phyloP scores from a whole-genome alignment of 495 filamentous ascomycete species.

The Tricharina praecox region DNA sequence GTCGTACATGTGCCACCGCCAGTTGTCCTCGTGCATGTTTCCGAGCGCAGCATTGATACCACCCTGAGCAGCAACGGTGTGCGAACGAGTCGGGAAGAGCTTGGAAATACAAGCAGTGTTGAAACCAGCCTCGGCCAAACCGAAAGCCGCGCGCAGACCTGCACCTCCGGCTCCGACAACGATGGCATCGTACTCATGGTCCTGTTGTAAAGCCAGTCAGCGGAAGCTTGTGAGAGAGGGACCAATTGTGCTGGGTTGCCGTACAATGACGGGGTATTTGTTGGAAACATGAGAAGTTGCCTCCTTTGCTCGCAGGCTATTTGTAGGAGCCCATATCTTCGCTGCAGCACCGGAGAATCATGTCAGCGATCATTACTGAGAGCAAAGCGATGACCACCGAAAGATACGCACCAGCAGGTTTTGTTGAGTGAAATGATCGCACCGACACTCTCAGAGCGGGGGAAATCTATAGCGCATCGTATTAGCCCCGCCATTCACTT shows the following conservation, averaged over 20 bases:
- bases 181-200: slow-evolving; percentile 71
- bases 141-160: slow-evolving; percentile 87
- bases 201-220: slow-evolving; percentile 41
- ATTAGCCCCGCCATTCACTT: not conserved
- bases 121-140: slow-evolving; percentile 92
- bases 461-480: not conserved
- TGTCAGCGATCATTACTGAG: not conserved
- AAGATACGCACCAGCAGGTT: slow-evolving; percentile 60
- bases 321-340: slow-evolving; percentile 66
- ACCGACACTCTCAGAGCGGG: slow-evolving; percentile 27
- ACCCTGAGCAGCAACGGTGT: slow-evolving; percentile 88
- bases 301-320: slow-evolving; percentile 79
- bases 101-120: slow-evolving; percentile 98
- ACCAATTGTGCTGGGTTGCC: too few relatives aligned
- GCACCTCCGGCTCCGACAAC: slow-evolving; percentile 90
- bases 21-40: slow-evolving; percentile 88
- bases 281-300: slow-evolving; percentile 62
- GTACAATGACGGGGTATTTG: slow-evolving; percentile 85
- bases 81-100: slow-evolving; percentile 86
- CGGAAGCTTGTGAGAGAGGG: slow-evolving; percentile 2
- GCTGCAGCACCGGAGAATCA: slow-evolving; percentile 31
- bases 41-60: slow-evolving; percentile 93
- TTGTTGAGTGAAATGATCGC: slow-evolving; percentile 71
- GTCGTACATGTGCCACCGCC: slow-evolving; percentile 99
- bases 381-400: too few relatives aligned